phyloP scores from a whole-genome alignment of 768 basidiomycete species.

The Mrakia frigida region DNA sequence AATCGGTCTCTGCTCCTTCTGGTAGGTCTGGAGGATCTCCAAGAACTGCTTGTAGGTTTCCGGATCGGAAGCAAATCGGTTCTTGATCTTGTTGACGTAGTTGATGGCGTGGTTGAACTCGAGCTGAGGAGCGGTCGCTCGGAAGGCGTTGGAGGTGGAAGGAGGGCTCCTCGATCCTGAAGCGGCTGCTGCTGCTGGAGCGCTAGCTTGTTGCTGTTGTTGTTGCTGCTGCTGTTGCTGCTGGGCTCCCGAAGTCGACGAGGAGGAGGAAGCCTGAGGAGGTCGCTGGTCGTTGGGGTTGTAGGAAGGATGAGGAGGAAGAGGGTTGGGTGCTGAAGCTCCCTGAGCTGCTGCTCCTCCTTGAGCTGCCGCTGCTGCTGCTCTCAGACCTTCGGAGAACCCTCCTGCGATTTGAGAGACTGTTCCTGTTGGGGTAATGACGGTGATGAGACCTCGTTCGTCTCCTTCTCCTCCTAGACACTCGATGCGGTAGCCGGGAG shows the following conservation, averaged over 20 bases:
- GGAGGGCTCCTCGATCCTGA: constrained; percentile 2
- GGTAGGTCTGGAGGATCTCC: constrained; percentile 50
- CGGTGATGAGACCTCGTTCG: constrained; percentile 40
- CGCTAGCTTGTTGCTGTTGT: constrained; percentile 16
- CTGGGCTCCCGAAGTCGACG: neutral
- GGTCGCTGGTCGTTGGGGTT: neutral
- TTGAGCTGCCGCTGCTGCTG: neutral
- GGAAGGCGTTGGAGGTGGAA: neutral
- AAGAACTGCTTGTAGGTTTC: constrained; percentile 60
- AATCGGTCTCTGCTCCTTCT: constrained; percentile 54
- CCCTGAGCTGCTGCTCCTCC: neutral
- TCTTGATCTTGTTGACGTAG: constrained; percentile 98
- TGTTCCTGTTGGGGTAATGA: constrained; percentile 44
- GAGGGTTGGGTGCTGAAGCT: neutral
- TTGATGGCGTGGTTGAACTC: constrained; percentile 79
- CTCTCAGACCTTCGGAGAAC: constrained; percentile 25
- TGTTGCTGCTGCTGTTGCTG: constrained; percentile 24
- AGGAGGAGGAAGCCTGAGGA: neutral
- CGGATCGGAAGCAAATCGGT: constrained; percentile 77
- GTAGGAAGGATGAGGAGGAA: neutral
- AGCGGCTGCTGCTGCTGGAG: constrained; percentile 7
- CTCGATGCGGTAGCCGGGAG: constrained; percentile 89
- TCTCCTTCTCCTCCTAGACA: constrained; percentile 41
- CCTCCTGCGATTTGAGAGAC: constrained; percentile 37
- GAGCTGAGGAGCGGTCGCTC: constrained; percentile 32